Evolutionary conservation across 1,139 yeast species (phyloP), one percentile per base, ranked within the genome.

Genomic region (Meyerozyma sp.): DNA sequence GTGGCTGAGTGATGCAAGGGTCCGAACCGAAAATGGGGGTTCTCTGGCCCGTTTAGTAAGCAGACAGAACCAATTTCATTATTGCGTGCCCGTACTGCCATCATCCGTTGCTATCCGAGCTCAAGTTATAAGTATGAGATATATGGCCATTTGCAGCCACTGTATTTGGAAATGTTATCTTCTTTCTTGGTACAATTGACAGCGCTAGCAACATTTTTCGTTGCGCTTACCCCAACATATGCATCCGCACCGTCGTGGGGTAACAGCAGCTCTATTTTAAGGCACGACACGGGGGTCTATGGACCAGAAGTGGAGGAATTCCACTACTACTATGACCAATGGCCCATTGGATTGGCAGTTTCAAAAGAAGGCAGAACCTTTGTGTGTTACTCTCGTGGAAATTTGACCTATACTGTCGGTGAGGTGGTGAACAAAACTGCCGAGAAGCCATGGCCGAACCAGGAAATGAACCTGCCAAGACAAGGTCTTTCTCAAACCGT

Each of bases 261-360:
- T 16, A 32, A 32, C 9, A 14, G 16, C n/a, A 28, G 14, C n/a
- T 32, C 36, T n/a, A 13, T 18, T 16, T 32, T 32, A 10, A 32
- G 36, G 5, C 16, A 32, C 11, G 36, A 32, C 20, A 32, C n/a
- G 4, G 36, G 36, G 2, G n/a, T 16, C n/a, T 32, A 32, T 7
- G 36, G 36, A 10, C 36, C 36, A n/a, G 36, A 13, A 16, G 36
- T 32, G 21, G 36, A 32, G 9, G 36, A 32, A 14, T 32, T 32
- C 10, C 36, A 32, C 21, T 32, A 32, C 36, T 32, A 32, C 21
- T 32, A 32, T 32, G 36, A 32, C 21, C 36, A 32, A 16, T 32
- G 36, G 36, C 36, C 36, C 21, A 32, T 32, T 32, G 36, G 36
- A n/a, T 18, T 32, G 18, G 36, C 36, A 3, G 36, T 32, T 3